A percentile compares a stretch with the other conserved stretches of the same genome.
phyloP scores from a whole-genome alignment of 1,139 yeast species.

The Trichomonascaceae sp. region DNA sequence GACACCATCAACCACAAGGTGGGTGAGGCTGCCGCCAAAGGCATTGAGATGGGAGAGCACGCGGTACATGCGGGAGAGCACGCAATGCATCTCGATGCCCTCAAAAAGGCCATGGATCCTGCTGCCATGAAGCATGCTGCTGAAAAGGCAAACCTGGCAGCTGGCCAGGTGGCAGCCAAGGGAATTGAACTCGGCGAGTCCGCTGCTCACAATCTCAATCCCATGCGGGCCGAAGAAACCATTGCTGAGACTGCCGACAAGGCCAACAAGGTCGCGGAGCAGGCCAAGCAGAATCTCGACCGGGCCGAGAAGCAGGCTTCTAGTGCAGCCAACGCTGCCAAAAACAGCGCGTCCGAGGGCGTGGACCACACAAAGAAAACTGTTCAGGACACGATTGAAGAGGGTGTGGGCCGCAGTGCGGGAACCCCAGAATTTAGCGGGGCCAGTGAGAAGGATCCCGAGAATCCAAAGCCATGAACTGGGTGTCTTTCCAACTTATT shows the following conservation, averaged over 20 bases:
- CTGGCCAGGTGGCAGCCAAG: slow-evolving; percentile 11
- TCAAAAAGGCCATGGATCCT: neutral
- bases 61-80: slow-evolving; percentile 8
- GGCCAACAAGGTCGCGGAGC: neutral
- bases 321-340: too few relatives aligned
- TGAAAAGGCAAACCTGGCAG: slow-evolving; percentile 1
- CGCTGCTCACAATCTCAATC: slow-evolving; percentile 7
- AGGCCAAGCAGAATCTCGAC: slow-evolving; percentile 1
- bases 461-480: too few relatives aligned
- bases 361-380: neutral
- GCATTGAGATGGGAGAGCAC: slow-evolving; percentile 10
- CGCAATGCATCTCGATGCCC: neutral
- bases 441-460: neutral
- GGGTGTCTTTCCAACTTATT: too few relatives aligned
- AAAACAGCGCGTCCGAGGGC: too few relatives aligned
- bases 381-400: neutral
- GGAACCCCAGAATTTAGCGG: neutral
- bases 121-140: neutral
- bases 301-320: too few relatives aligned
- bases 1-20: slow-evolving; percentile 9
- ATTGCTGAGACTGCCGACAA: neutral
- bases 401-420: neutral
- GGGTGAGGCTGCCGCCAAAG: slow-evolving; percentile 11
- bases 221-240: neutral
- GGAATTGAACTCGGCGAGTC: slow-evolving; percentile 12